Base-by-base conservation (phyloP, 2,329 filamentous ascomycete species). In the Rachicladosporium sp. region DNA sequence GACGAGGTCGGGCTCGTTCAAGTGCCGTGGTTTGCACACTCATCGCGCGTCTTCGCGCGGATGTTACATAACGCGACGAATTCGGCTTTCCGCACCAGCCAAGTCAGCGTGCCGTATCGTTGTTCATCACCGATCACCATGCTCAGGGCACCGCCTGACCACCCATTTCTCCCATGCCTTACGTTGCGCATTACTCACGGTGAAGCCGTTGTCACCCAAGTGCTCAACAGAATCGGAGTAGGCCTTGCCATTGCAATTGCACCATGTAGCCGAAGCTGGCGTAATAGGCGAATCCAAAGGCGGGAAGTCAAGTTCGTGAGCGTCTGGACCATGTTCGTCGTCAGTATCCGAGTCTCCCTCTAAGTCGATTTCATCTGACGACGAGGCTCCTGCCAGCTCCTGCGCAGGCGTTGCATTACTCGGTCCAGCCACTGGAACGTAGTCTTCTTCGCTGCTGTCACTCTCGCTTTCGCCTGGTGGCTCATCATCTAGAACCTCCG, bases 131-230 rank as follows among this genome's bases (percentile, higher is more conserved):
- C 36, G 35, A 13, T 60, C 57, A 30, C 52, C 54, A 44, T 64
- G 60, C 44, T 64, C 59, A 12, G 39, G 37, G 56, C 70, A 73
- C 44, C 64, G 56, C 35, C 67, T 56, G 9, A 72, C 50, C 9
- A 70, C 67, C 71, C 71, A 75, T 47, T 65, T 65, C 53, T 75
- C 70, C 71, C 70, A 74, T 38, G 65, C 59, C 48, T 72, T 73
- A 37, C 71, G 63, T 48, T 73, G 68, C 29, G 55, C 49, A 44
- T 66, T 64, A n/a, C 59, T 62, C 4, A 73, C 68, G 31, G 52
- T 54, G 3, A 58, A 43, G 1, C 69, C 69, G 46, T 73, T 63
- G 46, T 74, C 71, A 10, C 59, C 63, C 4, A 73, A 53, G 13
- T 63, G 60, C 19, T 70, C 67, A 6, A 61, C 57, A 38, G 55